These are phyloP conservation scores for Aspergillus niger DNA, from an alignment of 2,329 filamentous ascomycete genomes.

Conservation along the genomic window DNA sequence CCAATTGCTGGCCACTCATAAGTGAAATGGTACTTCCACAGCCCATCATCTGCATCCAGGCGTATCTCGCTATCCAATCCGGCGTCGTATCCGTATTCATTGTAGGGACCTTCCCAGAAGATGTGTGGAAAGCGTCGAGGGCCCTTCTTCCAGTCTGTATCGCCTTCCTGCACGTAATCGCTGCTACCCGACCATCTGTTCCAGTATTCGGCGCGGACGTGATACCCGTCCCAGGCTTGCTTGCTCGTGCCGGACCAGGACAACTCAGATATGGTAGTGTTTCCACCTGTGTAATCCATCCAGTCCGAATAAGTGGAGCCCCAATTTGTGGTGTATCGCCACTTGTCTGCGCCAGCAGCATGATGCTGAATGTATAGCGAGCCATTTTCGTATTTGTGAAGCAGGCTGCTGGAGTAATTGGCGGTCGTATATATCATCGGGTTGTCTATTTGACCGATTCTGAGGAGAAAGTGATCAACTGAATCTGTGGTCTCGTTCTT, in stretches of 20 bases:
- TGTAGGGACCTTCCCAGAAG: slow-evolving; percentile 62
- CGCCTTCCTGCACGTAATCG: slow-evolving; percentile 60
- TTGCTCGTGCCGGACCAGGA: slow-evolving; percentile 58
- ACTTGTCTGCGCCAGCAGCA: slow-evolving; percentile 62
- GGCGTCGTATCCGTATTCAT: slow-evolving; percentile 63
- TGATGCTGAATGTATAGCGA: slow-evolving; percentile 55
- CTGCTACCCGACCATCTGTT: slow-evolving; percentile 59
- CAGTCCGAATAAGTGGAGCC: slow-evolving; percentile 62
- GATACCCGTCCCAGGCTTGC: slow-evolving; percentile 62
- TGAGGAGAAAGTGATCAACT: slow-evolving; percentile 60
- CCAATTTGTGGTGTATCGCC: slow-evolving; percentile 63
- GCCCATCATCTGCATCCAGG: slow-evolving; percentile 47
- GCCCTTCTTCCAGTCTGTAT: slow-evolving; percentile 46
- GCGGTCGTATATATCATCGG: slow-evolving; percentile 60
- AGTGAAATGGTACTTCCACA: slow-evolving; percentile 63
- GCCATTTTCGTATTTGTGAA: slow-evolving; percentile 47
- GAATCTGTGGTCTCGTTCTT: slow-evolving; percentile 50
- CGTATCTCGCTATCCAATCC: slow-evolving; percentile 58
- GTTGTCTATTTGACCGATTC: slow-evolving; percentile 59
- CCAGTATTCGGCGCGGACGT: slow-evolving; percentile 65
- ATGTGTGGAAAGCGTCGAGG: slow-evolving; percentile 61
- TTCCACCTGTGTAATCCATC: slow-evolving; percentile 55
- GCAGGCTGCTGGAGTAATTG: slow-evolving; percentile 59
- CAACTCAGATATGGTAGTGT: slow-evolving; percentile 50
- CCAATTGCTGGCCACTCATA: slow-evolving; percentile 63